A percentile compares a stretch with the other conserved stretches of the same genome.
Evolutionary conservation across 176 grass and related monocot species (phyloP).

Genomic region (Carex cristatella): DNA sequence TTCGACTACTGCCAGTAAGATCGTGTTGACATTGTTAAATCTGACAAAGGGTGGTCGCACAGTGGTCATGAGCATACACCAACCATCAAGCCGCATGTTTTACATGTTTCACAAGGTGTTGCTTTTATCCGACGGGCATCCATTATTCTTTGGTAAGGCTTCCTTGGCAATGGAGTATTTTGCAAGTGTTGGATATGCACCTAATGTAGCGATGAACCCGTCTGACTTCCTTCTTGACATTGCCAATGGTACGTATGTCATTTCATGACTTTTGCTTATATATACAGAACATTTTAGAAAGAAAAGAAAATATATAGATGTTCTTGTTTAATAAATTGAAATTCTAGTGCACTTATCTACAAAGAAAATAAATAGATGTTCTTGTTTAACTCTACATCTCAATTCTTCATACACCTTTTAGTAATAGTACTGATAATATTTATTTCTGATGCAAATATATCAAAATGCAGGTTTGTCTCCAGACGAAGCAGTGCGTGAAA

Average conservation of each 20-base stretch:
- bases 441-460: background rate
- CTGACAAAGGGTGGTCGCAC: conserved; percentile 28
- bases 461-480: conserved; percentile 10
- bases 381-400: background rate
- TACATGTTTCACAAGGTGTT: conserved; percentile 51
- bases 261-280: background rate
- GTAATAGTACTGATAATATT: background rate
- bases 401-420: background rate
- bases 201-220: conserved; percentile 33
- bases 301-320: no score
- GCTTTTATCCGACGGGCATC: conserved; percentile 35
- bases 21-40: conserved; percentile 30
- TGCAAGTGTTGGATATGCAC: conserved; percentile 26
- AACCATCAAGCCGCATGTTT: conserved; percentile 49
- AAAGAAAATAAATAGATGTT: background rate
- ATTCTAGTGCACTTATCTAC: background rate
- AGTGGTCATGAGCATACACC: conserved; percentile 53
- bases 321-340: background rate
- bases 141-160: conserved; percentile 35
- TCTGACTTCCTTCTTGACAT: conserved; percentile 54
- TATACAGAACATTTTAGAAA: background rate
- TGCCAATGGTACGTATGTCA: conserved; percentile 33
- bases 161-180: conserved; percentile 39
- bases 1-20: conserved; percentile 38
- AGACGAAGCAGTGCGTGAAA: conserved; percentile 12